Base-by-base conservation (phyloP, 331 rosid species). In the Prunus yedoensis region DNA sequence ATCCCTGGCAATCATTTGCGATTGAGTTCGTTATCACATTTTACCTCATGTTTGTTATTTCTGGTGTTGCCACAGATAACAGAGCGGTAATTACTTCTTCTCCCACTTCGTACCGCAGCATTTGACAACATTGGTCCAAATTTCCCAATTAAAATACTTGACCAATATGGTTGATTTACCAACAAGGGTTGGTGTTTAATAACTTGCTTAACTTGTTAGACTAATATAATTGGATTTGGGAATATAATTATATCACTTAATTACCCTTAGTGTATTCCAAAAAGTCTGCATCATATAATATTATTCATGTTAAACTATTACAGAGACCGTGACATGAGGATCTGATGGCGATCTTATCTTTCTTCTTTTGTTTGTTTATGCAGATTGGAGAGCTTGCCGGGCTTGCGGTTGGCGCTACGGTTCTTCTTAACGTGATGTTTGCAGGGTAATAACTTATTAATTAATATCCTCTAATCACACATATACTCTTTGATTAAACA, bases 341-440 rank as follows among this genome's bases (percentile, higher is more conserved):
- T 16, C 21, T 9, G 18, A 35, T 63, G 13, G 47, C 23, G 23
- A 63, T 63, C 25, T 63, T 4, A 14, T 61, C 54, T 13, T 30
- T 35, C 45, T 20, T 67, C 16, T 43, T 7, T 60, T 57, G 4
- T 11, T 73, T 68, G 32, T 46, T 73, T 59, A 0, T 73, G 50
- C 86, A 95, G 99, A 81, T 95, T 45, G 99, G 99, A 30, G 94
- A 92, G 81, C 87, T 95, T 70, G 98, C 94, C 1, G 99, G 99
- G 14, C 77, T 95, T 51, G 97, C 97, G 2, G 73, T 95, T n/a
- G 99, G 99, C 17, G 71, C 93, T 16, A 92, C 99, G 0, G 82
- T 95, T 47, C 91, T 95, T 28, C 84, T 95, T 16, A 89, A 92
- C 61, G 98, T 91, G 52, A 46, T 95, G 80, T 79, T 92, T 80